Evolutionary conservation across 352 stramenopile species (phyloP).

Genomic region (Albugo candida): DNA sequence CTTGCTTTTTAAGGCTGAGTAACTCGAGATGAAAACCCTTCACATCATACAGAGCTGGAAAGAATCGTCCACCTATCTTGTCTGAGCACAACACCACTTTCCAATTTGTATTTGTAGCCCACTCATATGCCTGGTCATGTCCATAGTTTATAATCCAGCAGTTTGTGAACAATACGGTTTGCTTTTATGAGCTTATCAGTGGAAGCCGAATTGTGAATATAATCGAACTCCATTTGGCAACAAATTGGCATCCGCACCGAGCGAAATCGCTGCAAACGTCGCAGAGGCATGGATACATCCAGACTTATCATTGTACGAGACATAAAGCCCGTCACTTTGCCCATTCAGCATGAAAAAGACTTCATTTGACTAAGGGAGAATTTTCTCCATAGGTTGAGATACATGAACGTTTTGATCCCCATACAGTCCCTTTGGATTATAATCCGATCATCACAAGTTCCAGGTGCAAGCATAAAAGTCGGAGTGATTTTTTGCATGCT

Average conservation of each 20-base stretch:
- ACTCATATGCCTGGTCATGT: constrained; percentile 53
- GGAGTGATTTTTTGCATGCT: too few species aligned
- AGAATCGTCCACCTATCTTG: constrained; percentile 15
- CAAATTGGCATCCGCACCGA: constrained; percentile 24
- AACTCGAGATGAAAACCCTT: constrained; percentile 28
- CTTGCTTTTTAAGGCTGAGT: constrained; percentile 16
- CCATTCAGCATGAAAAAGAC: constrained; percentile 60
- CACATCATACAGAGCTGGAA: constrained; percentile 22
- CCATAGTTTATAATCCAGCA: constrained; percentile 53
- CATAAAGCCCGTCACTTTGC: constrained; percentile 26
- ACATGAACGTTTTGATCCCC: too few species aligned
- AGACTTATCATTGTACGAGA: constrained; percentile 16
- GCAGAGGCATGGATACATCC: constrained; percentile 29
- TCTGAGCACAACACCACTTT: constrained; percentile 24
- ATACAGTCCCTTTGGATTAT: too few species aligned
- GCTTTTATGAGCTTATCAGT: constrained; percentile 14
- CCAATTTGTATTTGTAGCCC: constrained; percentile 28
- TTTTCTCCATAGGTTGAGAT: too few species aligned
- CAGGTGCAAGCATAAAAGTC: too few species aligned
- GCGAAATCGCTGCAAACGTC: constrained; percentile 12
- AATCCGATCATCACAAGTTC: too few species aligned
- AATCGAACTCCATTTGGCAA: constrained; percentile 34
- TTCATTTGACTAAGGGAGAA: background rate
- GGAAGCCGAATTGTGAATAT: constrained; percentile 26
- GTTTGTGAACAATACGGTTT: constrained; percentile 30